Base-by-base conservation (phyloP, 495 filamentous ascomycete genomes). In the Podospora didyma region DNA sequence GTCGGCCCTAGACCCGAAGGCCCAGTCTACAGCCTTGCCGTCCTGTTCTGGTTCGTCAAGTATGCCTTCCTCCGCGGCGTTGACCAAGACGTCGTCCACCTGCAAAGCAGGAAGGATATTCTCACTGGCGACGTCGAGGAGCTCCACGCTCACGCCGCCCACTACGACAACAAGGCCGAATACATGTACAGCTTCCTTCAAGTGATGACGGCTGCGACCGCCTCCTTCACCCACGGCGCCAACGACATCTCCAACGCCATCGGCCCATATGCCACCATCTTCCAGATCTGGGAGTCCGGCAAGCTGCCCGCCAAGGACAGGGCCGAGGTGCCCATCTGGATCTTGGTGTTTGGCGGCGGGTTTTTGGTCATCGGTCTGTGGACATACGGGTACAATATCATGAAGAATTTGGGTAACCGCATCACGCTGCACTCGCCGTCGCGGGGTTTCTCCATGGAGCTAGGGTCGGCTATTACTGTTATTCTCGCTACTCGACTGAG, bases 181-280 rank as follows among this genome's bases (percentile, higher is more conserved):
- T 83, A 90, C 74, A 79, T 82, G 56, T 90, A 86, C 72, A 84
- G 84, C 28, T 89, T 88, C 73, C 69, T 89, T 46, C 88, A 92
- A 71, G 69, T 90, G 56, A 63, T 89, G 57, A 89, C 86, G 19
- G 89, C 89, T 22, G 81, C 81, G 64, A 87, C 86, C 24, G 84
- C 85, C 5, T 89, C 85, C 5, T 89, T 91, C 51, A 85, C 86
- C 2, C 89, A 91, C 70, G 87, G 89, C 51, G 85, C 88, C 61
- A 93, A 93, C 69, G 89, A 91, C 66, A 82, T 91, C 49, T 72
- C 82, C 42, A 90, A 89, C 72, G 86, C 88, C 4, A 82, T 90
- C 54, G 88, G 88, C 5, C 86, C 87, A 19, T 88, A 81, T 66
- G 82, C 86, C 12, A 84, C 82, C 47, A 82, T 89, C 64, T 91